A percentile compares a stretch with the other conserved stretches of the same genome.
These are phyloP conservation scores for Carex scoparia DNA, from an alignment of 176 grass and related monocot species.

Conservation along the genomic window DNA sequence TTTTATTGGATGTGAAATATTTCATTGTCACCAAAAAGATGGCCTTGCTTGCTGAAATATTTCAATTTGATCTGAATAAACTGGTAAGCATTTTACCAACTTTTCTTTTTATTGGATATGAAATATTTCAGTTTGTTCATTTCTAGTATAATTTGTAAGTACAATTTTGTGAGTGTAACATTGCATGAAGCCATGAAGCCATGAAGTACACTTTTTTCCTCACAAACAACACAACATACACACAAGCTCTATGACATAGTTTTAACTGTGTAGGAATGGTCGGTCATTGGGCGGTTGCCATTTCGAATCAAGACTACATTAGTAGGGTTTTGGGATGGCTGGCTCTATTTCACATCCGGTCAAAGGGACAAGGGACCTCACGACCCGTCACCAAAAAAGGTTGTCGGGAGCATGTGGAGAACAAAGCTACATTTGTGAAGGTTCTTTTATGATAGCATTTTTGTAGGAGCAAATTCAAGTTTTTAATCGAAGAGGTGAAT, in stretches of 20 bases:
- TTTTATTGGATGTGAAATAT: not conserved
- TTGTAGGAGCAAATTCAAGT: not conserved
- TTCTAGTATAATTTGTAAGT: not conserved
- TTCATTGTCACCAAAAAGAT: constrained; percentile 56
- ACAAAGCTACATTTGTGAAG: constrained; percentile 64
- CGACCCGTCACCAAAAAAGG: constrained; percentile 79
- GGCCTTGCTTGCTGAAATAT: constrained; percentile 79
- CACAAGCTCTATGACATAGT: not conserved
- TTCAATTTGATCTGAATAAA: constrained; percentile 77
- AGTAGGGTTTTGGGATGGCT: constrained; percentile 85
- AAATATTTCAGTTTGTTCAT: not conserved
- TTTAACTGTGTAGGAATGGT: constrained; percentile 63
- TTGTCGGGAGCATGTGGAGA: constrained; percentile 76
- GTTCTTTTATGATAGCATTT: constrained; percentile 5
- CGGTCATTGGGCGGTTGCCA: constrained; percentile 71
- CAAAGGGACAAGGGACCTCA: constrained; percentile 83
- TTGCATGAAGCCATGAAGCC: not conserved
- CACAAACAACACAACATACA: not conserved
- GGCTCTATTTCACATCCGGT: constrained; percentile 92
- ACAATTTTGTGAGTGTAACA: not conserved
- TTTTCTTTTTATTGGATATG: not conserved
- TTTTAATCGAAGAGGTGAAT: not conserved
- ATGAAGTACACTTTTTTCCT: not conserved
- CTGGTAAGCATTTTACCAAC: constrained; percentile 35
- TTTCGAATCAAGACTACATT: constrained; percentile 97